Base-by-base conservation (phyloP, 148 eudicot genomes). In the Vaccinium vitisidaea region DNA sequence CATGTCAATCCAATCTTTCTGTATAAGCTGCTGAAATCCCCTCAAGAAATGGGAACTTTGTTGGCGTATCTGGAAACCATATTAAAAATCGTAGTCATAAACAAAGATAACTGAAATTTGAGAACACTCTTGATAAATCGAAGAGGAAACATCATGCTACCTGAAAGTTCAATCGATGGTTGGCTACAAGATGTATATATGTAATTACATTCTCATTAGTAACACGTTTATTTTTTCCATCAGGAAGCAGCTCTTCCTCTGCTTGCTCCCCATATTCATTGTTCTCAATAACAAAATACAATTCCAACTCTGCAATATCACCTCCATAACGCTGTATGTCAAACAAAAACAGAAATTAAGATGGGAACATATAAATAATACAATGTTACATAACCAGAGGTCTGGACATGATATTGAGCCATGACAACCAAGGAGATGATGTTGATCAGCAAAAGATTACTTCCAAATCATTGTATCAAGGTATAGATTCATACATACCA, bases 231-330 rank as follows among this genome's bases (percentile, higher is more conserved):
- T 87, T 91, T 84, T 93, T 96, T 59, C 99, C 99, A 79, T 91
- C 94, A 32, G 95, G 94, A 82, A 96, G 86, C 84, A 96, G 87
- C 84, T 96, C 99, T 90, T 96, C 96, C 84, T 93, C 95, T 79
- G 91, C 90, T 93, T 94, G 98, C 87, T 96, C 99, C 80, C 99
- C 99, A 87, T 93, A 96, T 87, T 96, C 99, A 88, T 93, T 96
- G 87, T 96, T 96, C 76, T 92, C 84, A 84, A 96, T 94, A 53
- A 96, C 99, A 84, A 94, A 96, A 88, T 96, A 96, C 89, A 96
- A 89, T 80, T 95, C 99, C 85, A 96, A 90, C 81, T 85, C 91
- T 8, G 98, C 93, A 77, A 92, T 85, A 80, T 96, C 97, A 82
- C 96, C 97, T 82, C 90, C 87, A 90, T 91, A 95, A 87, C 86